Percentiles rank a stretch among this genome's conserved stretches.
These are phyloP conservation scores for Colletotrichum sp. DNA, from an alignment of 2,329 filamentous ascomycete genomes.

Conservation along the genomic window DNA sequence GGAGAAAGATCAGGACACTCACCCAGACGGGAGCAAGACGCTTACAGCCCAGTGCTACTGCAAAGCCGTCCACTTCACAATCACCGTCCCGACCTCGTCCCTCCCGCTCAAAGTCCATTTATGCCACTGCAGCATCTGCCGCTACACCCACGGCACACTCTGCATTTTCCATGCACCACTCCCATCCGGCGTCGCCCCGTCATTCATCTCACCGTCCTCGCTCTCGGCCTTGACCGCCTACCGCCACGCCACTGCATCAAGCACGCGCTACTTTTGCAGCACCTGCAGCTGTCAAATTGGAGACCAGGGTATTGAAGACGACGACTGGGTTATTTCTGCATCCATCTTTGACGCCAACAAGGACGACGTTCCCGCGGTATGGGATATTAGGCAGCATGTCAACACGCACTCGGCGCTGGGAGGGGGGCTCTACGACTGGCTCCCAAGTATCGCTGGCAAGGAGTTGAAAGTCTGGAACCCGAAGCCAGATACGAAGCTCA, in stretches of 20 bases:
- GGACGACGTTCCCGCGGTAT: slow-evolving; percentile 37
- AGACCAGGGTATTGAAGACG: slow-evolving; percentile 33
- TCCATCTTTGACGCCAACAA: slow-evolving; percentile 39
- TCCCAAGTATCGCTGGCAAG: slow-evolving; percentile 35
- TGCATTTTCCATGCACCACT: slow-evolving; percentile 46
- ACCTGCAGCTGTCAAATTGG: slow-evolving; percentile 52
- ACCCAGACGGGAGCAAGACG: slow-evolving; percentile 28
- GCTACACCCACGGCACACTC: slow-evolving; percentile 45
- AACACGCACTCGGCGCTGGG: slow-evolving; percentile 41
- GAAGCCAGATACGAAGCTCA: slow-evolving; percentile 26
- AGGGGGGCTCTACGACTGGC: slow-evolving; percentile 39
- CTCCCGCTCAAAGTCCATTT: slow-evolving; percentile 48
- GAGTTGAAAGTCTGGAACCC: slow-evolving; percentile 42
- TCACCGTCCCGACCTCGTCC: slow-evolving; percentile 40
- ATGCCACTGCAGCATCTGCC: slow-evolving; percentile 52
- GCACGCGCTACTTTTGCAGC: slow-evolving; percentile 48
- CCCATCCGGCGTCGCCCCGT: slow-evolving; percentile 35
- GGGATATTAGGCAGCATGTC: slow-evolving; percentile 38
- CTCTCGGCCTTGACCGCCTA: slow-evolving; percentile 41
- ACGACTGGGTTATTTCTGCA: slow-evolving; percentile 42
- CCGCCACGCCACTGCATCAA: slow-evolving; percentile 28
- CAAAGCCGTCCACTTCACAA: slow-evolving; percentile 44
- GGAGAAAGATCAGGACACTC: background rate
- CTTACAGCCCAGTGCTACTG: slow-evolving; percentile 53
- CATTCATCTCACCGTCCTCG: slow-evolving; percentile 45